Base-by-base conservation (phyloP, 805 yeast genomes). In the Saturnispora diversa region DNA sequence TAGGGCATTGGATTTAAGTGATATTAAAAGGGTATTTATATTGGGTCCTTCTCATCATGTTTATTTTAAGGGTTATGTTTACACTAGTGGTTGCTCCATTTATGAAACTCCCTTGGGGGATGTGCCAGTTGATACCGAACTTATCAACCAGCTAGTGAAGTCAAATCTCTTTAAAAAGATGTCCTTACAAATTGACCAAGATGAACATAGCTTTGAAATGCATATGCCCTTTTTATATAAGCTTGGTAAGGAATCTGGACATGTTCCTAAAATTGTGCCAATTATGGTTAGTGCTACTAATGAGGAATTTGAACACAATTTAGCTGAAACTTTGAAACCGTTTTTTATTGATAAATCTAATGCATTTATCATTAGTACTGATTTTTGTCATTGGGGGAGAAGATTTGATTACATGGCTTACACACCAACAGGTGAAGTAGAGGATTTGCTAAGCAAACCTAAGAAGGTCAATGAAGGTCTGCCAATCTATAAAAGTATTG, bases 141-240 rank as follows among this genome's bases (percentile, higher is more conserved):
- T 65, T 1, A 62, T 65, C 17, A 40, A 56, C 2, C 50, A 62
- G 13, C 54, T 81, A 29, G 43, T 67, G 37, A 43, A 12, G 42
- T 51, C 20, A 59, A 59, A n/a, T 53, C 66, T 3, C 59, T 78
- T 84, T 49, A 63, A 65, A 43, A 59, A 56, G 40, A 82, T 87
- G 94, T 58, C 67, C 21, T 46, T 58, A 2, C 70, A 65, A 0
- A 68, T 69, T 11, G 98, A 92, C 57, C 76, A 78, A 44, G 82
- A 80, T 13, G 98, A 92, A 57, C 98, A 92, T 58, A 80, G 92
- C 38, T 75, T 92, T 52, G 98, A 92, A 54, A 84, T 92, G 95
- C 97, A 92, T 59, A 71, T 81, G 55, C 95, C 97, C 0, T 79
- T 74, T 44, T 62, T 84, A 7, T 69, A 73, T 50, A 69, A 74